A percentile compares a stretch with the other conserved stretches of the same genome.
Conservation (phyloP, 2,329 filamentous ascomycete species). For the Eutypa lata region DNA sequence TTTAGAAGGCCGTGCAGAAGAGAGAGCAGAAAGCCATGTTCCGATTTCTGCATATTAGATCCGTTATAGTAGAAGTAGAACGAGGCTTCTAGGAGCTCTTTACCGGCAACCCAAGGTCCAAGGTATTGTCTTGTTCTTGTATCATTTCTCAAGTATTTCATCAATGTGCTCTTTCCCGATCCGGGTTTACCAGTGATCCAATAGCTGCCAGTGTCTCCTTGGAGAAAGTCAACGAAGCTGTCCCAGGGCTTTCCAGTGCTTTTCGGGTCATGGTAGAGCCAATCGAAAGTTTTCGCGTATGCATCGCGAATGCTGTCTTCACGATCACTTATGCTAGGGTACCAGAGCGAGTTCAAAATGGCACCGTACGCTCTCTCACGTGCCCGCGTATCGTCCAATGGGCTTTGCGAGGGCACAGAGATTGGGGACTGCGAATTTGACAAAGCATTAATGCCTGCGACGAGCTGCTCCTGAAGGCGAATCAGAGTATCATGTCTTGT, state of each 20-base stretch:
- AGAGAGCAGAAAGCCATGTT: constrained; percentile 15
- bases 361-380: constrained; percentile 2
- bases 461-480: constrained; percentile 3
- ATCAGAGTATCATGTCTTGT: constrained; percentile 7
- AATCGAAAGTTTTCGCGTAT: constrained; percentile 13
- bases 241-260: constrained; percentile 8
- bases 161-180: constrained; percentile 21
- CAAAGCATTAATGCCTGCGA: constrained; percentile 2
- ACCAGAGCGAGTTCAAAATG: constrained; percentile 17
- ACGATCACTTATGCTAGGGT: constrained; percentile 11
- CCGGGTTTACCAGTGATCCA: constrained; percentile 25
- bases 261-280: constrained; percentile 15
- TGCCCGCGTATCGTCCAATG: neutral
- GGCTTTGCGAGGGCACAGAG: neutral
- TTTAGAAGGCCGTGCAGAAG: constrained; percentile 14
- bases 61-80: constrained; percentile 21
- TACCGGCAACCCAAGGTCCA: constrained; percentile 9
- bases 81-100: constrained; percentile 6
- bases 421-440: neutral
- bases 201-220: constrained; percentile 7
- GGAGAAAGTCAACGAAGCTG: constrained; percentile 15
- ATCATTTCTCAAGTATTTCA: constrained; percentile 17
- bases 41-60: constrained; percentile 14
- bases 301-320: constrained; percentile 14
- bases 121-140: constrained; percentile 13